phyloP scores from a whole-genome alignment of 2,329 filamentous ascomycete genomes.

The Seiridium cupressi region DNA sequence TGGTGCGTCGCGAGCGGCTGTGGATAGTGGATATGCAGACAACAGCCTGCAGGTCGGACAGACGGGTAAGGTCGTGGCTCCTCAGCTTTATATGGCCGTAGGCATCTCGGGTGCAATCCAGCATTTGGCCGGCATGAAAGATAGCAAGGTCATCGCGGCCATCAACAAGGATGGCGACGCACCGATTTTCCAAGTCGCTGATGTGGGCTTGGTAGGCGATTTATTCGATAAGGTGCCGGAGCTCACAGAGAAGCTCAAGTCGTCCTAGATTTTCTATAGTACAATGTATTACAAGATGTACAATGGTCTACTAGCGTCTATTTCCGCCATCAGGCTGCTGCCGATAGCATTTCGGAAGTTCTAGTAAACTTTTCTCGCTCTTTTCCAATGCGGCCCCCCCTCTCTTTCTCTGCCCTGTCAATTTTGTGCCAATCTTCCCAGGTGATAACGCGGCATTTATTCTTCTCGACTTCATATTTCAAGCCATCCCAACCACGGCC shows the following conservation, averaged over 20 bases:
- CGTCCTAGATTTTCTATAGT: slow-evolving; percentile 25
- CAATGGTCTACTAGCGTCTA: slow-evolving; percentile 3
- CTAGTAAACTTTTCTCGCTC: slow-evolving; percentile 69
- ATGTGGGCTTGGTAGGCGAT: slow-evolving; percentile 93
- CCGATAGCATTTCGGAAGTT: slow-evolving; percentile 56
- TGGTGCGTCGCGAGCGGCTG: slow-evolving; percentile 89
- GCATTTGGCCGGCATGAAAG: slow-evolving; percentile 98
- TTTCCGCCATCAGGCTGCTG: slow-evolving; percentile 35
- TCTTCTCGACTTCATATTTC: slow-evolving; percentile 53
- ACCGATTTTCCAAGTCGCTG: slow-evolving; percentile 96
- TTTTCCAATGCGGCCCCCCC: slow-evolving; percentile 69
- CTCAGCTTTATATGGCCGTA: slow-evolving; percentile 90
- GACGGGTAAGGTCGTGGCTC: slow-evolving; percentile 97
- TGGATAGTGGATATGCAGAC: slow-evolving; percentile 96
- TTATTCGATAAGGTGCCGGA: slow-evolving; percentile 95
- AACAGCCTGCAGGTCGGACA: slow-evolving; percentile 98
- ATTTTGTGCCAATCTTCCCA: slow-evolving; percentile 88
- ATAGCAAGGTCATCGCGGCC: slow-evolving; percentile 97
- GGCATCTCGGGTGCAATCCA: slow-evolving; percentile 98
- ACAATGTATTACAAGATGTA: slow-evolving; percentile 10
- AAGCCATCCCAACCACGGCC: slow-evolving; percentile 74
- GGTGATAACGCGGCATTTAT: slow-evolving; percentile 61
- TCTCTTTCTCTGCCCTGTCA: slow-evolving; percentile 70
- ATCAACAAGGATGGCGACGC: slow-evolving; percentile 98
- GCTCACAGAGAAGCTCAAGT: slow-evolving; percentile 91